Evolutionary conservation across 345 rosid species (phyloP), one percentile per base, ranked within the genome.

Genomic region (Combretum micranthum): DNA sequence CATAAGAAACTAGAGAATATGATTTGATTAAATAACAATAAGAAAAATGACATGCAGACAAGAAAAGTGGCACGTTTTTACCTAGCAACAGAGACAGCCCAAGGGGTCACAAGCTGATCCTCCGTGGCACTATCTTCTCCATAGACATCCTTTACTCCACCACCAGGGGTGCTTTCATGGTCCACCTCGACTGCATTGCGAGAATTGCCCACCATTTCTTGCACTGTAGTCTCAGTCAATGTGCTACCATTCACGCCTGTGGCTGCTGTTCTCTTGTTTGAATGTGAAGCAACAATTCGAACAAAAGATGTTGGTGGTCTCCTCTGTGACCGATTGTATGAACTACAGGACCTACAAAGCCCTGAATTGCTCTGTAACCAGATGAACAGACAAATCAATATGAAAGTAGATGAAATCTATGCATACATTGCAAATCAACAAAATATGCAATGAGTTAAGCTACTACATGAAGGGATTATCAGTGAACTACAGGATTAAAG

Each of bases 51-150:
- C 25, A 42, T 32, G 14, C 19, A 26, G 2, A 49, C 44, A 46
- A 32, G 22, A 47, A 49, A 17, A 51, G 18, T 26, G 25, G 46
- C 20, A 50, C 16, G 6, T 20, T 21, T 18, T 25, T 20, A 74
- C 82, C 82, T 73, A 18, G 82, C 82, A 56, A 77, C 78, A 22
- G 82, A 77, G 48, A 77, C 67, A 1, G 78, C 39, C 82, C 82
- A 77, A 37, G 82, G 82, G 8, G 82, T 77, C 4, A 77, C 78
- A 44, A 68, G 49, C 58, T 73, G 82, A 50, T 77, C 82, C 71
- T 74, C 76, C 4, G 76, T 74, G 67, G 82, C 76, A 14, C 58
- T 52, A 65, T 77, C 82, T 66, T 77, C 82, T 13, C 73, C 78
- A 19, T 70, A 70, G 45, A 68, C 75, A 16, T 77, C 76, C 66